These are phyloP conservation scores for Yarrowia porcina DNA, from an alignment of 805 yeast genomes.

Conservation along the genomic window DNA sequence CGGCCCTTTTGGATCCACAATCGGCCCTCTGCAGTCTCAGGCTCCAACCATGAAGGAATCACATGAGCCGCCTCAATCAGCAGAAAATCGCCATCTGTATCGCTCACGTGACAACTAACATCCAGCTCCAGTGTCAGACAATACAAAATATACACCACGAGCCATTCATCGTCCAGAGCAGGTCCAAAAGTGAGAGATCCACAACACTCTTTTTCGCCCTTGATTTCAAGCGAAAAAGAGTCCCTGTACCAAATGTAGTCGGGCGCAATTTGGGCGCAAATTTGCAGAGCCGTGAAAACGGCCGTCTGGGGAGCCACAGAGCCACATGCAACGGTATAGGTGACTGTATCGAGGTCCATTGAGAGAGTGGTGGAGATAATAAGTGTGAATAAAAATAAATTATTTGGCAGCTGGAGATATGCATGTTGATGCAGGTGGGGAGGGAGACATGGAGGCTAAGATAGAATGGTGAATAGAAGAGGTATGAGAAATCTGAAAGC, in stretches of 20 bases:
- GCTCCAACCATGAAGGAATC: slow-evolving; percentile 49
- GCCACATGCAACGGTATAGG: slow-evolving; percentile 1
- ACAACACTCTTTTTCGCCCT: not conserved
- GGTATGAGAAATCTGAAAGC: no score
- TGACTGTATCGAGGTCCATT: slow-evolving; percentile 12
- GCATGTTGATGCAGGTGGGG: not conserved
- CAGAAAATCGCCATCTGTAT: slow-evolving; percentile 56
- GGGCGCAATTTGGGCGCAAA: not conserved
- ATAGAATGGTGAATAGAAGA: no score
- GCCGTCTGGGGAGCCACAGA: not conserved
- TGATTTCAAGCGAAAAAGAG: slow-evolving; percentile 27
- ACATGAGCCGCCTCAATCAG: slow-evolving; percentile 49
- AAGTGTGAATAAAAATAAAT: not conserved
- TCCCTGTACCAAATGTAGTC: slow-evolving; percentile 34
- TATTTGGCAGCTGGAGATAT: not conserved
- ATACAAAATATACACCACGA: slow-evolving; percentile 34
- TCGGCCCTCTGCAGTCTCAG: slow-evolving; percentile 49
- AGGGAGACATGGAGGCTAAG: no score
- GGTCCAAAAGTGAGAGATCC: slow-evolving; percentile 32
- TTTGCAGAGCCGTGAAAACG: not conserved
- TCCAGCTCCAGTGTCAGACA: slow-evolving; percentile 29
- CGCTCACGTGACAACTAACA: slow-evolving; percentile 37
- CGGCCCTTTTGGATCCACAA: slow-evolving; percentile 45
- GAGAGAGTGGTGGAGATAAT: not conserved
- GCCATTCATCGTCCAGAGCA: slow-evolving; percentile 38